A percentile compares a stretch with the other conserved stretches of the same genome.
Evolutionary conservation across 2,329 filamentous ascomycete species (phyloP).

Genomic region (Stagonosporopsis cucurbitacearum): DNA sequence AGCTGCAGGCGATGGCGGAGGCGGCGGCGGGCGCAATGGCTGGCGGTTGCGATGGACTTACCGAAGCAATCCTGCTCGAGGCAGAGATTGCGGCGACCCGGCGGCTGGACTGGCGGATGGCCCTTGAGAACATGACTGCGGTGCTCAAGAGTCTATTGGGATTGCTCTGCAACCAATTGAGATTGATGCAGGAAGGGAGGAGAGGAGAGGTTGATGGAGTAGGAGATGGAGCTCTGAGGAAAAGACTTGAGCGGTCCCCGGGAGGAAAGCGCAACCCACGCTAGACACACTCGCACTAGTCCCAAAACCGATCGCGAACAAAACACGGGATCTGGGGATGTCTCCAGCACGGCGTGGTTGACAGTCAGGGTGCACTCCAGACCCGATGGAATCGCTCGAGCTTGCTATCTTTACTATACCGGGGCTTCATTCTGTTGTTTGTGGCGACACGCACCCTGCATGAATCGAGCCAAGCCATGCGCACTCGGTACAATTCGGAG

Average conservation of each 20-base stretch:
- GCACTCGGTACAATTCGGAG: slow-evolving; percentile 4
- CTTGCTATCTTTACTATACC: no score
- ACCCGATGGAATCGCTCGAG: background rate
- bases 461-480: background rate
- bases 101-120: slow-evolving; percentile 95
- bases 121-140: slow-evolving; percentile 92
- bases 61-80: slow-evolving; percentile 87
- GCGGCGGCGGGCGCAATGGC: slow-evolving; percentile 51
- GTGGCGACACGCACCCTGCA: background rate
- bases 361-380: background rate
- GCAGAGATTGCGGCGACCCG: slow-evolving; percentile 93
- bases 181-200: slow-evolving; percentile 50
- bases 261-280: slow-evolving; percentile 37
- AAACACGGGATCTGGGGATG: slow-evolving; percentile 15
- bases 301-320: slow-evolving; percentile 23
- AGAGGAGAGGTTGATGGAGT: slow-evolving; percentile 51
- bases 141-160: slow-evolving; percentile 51
- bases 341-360: background rate
- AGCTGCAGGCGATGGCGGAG: slow-evolving; percentile 41
- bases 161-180: slow-evolving; percentile 53
- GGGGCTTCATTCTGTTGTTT: background rate
- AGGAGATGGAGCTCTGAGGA: slow-evolving; percentile 41
- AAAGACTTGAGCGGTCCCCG: slow-evolving; percentile 33
- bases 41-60: slow-evolving; percentile 70
- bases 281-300: slow-evolving; percentile 23